Base-by-base conservation (phyloP, 2,329 filamentous ascomycete species). In the Trichophyton rubrum region DNA sequence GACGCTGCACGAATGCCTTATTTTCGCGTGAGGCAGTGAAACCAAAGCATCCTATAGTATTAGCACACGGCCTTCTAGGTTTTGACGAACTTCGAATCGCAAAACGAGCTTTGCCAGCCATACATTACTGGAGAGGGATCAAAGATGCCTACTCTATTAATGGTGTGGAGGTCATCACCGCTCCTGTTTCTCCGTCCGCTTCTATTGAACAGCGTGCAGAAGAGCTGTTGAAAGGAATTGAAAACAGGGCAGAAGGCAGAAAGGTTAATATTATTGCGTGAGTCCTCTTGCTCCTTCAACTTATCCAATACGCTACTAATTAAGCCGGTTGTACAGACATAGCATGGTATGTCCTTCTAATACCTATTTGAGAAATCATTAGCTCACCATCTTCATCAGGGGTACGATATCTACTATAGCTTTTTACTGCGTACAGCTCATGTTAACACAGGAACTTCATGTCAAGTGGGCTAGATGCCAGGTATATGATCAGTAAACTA, bases 41-140 rank as follows among this genome's bases (percentile, higher is more conserved):
- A 7, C 80, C 78, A 47, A 80, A 81, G 67, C 69, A 85, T 66
- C 81, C 82, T 1, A 79, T 86, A 59, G 78, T 86, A 56, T 79
- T 86, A 8, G 83, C 83, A 3, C 83, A 86, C 71, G 83, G 83
- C n/a, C 75, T 86, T 9, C 72, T 86, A 20, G 83, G 83, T n/a
- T 86, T 86, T 68, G 81, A 85, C 65, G 82, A 85, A 67, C 69
- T 85, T 8, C 80, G 77, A 15, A 72, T 83, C 3, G 80, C 76
- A 1, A 82, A 82, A 0, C 70, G 71, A 11, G 40, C 35, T 3
- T 73, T 74, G 41, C 83, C 83, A 0, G 80, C 81, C 0, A 75
- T 86, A 22, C 79, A 83, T 59, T 86, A 86, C 68, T 86, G 83
- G 83, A 78, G 82, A 51, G 83, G 83, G 0, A 85, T 86, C 40